These are phyloP conservation scores for Mariannaea sp. DNA, from an alignment of 2,329 filamentous ascomycete species.

Conservation along the genomic window DNA sequence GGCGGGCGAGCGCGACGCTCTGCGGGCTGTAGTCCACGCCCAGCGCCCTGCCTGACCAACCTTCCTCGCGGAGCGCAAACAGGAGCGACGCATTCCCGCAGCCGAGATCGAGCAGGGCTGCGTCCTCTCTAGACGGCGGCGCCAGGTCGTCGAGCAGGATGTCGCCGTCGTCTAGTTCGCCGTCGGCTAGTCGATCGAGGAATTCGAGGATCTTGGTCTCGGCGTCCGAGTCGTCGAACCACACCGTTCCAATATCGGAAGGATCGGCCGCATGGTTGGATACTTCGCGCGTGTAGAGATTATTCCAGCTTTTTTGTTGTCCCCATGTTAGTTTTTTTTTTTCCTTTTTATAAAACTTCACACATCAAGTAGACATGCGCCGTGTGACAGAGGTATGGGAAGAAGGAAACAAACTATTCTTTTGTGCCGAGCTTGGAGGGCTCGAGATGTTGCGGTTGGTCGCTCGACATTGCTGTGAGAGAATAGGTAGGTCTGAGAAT, in stretches of 20 bases:
- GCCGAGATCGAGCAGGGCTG: conserved; percentile 81
- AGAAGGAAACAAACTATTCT: conserved; percentile 70
- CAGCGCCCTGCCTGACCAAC: conserved; percentile 72
- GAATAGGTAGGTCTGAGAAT: too few relatives aligned
- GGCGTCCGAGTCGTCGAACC: conserved; percentile 94
- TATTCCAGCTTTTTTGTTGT: conserved; percentile 73
- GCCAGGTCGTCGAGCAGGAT: conserved; percentile 22
- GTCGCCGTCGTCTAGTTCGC: conserved; percentile 25
- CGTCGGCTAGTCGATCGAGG: conserved; percentile 53
- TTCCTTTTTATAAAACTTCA: background rate
- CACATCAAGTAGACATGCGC: background rate
- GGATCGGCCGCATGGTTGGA: conserved; percentile 73
- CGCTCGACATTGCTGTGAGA: conserved; percentile 25
- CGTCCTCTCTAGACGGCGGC: conserved; percentile 41
- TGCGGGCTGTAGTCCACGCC: conserved; percentile 86
- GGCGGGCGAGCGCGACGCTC: conserved; percentile 74
- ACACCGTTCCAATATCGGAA: conserved; percentile 83
- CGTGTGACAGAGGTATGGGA: conserved; percentile 6
- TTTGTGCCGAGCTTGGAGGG: conserved; percentile 85
- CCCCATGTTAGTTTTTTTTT: background rate
- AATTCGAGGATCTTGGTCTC: conserved; percentile 78
- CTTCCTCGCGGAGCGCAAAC: conserved; percentile 71
- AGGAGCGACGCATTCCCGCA: conserved; percentile 93
- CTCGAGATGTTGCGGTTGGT: conserved; percentile 68
- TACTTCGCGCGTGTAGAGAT: conserved; percentile 72